Evolutionary conservation across 2,329 filamentous ascomycete genomes (phyloP).

Genomic region (Sporothrix globosa): DNA sequence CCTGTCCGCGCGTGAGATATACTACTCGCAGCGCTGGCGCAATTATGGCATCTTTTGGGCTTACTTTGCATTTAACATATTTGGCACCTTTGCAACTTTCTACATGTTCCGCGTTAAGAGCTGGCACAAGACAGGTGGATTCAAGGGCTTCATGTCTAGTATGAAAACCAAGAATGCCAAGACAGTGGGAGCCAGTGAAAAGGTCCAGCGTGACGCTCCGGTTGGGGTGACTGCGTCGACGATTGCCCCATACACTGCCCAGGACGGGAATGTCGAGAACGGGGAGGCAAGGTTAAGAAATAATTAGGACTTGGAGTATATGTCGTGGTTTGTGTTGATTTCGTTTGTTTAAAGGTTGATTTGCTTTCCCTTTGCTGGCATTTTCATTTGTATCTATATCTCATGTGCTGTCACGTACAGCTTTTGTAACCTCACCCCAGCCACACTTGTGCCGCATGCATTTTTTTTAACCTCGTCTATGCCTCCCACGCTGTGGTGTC

Average conservation of each 20-base stretch:
- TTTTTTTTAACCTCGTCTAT: neutral
- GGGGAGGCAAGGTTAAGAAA: neutral
- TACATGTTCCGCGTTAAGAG: constrained; percentile 62
- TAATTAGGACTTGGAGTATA: no score
- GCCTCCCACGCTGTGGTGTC: constrained; percentile 44
- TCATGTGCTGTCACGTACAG: no score
- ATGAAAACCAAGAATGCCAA: neutral
- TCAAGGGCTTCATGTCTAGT: neutral
- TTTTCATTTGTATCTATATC: no score
- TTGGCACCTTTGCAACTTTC: constrained; percentile 62
- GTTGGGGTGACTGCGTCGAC: neutral
- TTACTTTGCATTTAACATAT: constrained; percentile 67
- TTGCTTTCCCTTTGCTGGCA: neutral
- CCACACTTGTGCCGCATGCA: no score
- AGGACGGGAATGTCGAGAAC: neutral
- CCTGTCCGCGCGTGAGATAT: constrained; percentile 51
- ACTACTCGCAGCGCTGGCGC: constrained; percentile 62
- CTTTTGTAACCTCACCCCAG: no score
- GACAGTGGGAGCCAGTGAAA: neutral
- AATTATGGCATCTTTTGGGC: constrained; percentile 73
- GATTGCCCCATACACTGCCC: neutral
- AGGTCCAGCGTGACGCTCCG: neutral
- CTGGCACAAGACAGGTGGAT: constrained; percentile 34
- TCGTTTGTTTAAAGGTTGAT: no score
- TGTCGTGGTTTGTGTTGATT: no score